Evolutionary conservation across 768 basidiomycete genomes (phyloP), one percentile per base, ranked within the genome.

Genomic region (Strobilomyces confusus): DNA sequence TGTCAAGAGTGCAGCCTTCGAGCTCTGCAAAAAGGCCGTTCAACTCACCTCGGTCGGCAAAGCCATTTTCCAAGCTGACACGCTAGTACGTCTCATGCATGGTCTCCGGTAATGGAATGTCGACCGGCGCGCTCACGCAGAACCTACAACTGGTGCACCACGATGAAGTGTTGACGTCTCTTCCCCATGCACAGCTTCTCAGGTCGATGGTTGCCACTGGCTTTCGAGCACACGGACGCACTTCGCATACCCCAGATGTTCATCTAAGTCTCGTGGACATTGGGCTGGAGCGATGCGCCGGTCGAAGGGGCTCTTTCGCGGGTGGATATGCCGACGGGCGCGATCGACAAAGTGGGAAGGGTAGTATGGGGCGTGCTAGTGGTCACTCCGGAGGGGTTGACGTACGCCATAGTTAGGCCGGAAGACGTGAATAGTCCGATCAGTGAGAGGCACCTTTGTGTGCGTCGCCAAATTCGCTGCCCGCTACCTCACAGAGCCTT

Each of bases 1-100:
- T 55, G 82, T 84, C 8, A 22, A 20, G n/a, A 6, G 8, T 5
- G 25, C 25, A 22, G 15, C 11, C 5, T 29, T 20, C 23, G 33
- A 44, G 19, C 19, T 32, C 15, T 26, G 33, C 9, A 42, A 44
- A 22, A 36, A 8, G 13, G 20, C 23, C 23, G 26, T 26, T 23
- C 1, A 34, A 3, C 49, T 51, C 42, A 34, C 49, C 13, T 8
- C 14, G 19, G 1, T 44, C 19, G 42, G 25, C n/a, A 19, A 3
- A 34, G 49, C 42, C 34, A 34, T 51, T n/a, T 51, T 51, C 19
- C 32, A 25, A n/a, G 11, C 38, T 4, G 11, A 38, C 8, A 38
- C 7, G 19, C 38, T 38, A 19, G 38, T 38, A 19, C 38, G 38
- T 38, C 38, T 36, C 34, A n/a, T n/a, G n/a, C n/a, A n/a, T n/a